These are phyloP conservation scores for Fusarium solani-melongenae DNA, from an alignment of 2,329 filamentous ascomycete species.

Conservation along the genomic window DNA sequence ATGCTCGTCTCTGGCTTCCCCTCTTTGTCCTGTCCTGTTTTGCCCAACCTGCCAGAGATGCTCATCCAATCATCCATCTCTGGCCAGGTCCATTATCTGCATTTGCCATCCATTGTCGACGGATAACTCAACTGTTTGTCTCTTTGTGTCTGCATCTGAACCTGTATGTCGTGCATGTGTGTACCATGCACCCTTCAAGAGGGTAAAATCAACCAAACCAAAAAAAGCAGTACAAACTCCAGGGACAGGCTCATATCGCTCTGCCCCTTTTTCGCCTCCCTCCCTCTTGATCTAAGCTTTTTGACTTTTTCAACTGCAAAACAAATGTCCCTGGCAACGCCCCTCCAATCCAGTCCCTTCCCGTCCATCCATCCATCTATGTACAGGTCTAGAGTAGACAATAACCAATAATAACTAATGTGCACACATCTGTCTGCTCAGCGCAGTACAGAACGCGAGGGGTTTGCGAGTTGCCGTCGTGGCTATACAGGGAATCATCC, in stretches of 20 bases:
- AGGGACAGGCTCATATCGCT: constrained; percentile 19
- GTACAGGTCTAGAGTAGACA: constrained; percentile 39
- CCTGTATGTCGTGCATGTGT: constrained; percentile 6
- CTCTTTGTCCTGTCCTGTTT: constrained; percentile 32
- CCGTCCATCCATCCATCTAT: constrained; percentile 16
- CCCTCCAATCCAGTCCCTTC: constrained; percentile 16
- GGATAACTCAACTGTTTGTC: constrained; percentile 28
- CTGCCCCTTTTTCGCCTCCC: constrained; percentile 29
- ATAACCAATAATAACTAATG: constrained; percentile 36
- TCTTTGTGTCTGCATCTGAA: constrained; percentile 18
- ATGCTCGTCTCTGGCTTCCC: constrained; percentile 9
- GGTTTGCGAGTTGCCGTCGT: constrained; percentile 38
- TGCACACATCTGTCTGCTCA: constrained; percentile 20
- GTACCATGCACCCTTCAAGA: constrained; percentile 15
- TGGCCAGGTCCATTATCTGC: constrained; percentile 25
- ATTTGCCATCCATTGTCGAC: constrained; percentile 19
- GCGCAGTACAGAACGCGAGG: constrained; percentile 3
- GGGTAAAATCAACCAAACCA: constrained; percentile 18
- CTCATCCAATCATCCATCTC: constrained; percentile 2
- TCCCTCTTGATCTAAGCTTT: constrained; percentile 40
- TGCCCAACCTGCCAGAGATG: constrained; percentile 27
- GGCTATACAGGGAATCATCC: constrained; percentile 30
- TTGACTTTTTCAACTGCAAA: constrained; percentile 36
- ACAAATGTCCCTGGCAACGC: constrained; percentile 35
- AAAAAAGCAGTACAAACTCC: constrained; percentile 37